Conservation (phyloP, 495 filamentous ascomycete species). For the Xylaria cubensis region DNA sequence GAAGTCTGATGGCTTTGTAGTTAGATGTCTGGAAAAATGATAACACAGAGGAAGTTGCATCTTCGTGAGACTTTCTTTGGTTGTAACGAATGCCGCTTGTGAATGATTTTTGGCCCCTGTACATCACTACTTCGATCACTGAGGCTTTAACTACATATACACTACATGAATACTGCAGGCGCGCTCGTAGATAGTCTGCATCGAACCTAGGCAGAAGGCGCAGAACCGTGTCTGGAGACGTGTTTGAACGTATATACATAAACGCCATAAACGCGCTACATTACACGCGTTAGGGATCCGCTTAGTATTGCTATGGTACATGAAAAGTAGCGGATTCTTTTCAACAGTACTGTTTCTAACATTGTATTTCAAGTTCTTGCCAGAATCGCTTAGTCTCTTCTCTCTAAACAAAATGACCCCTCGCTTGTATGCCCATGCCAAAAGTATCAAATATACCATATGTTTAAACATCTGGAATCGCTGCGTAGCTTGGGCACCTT, state of each 20-base stretch:
- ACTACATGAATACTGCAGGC: not conserved
- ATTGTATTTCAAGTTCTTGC: slow-evolving; percentile 1
- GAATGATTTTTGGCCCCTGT: not conserved
- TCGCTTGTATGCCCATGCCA: not conserved
- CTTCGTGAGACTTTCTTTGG: not conserved
- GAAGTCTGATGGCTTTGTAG: slow-evolving; percentile 1
- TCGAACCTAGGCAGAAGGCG: not conserved
- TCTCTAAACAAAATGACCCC: not conserved
- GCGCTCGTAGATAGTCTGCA: not conserved
- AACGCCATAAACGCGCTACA: not conserved
- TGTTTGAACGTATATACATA: not conserved
- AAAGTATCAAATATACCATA: not conserved
- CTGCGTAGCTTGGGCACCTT: not conserved
- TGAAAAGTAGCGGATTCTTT: slow-evolving; percentile 1
- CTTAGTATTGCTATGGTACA: slow-evolving; percentile 13
- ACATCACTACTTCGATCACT: not conserved
- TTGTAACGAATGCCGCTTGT: not conserved
- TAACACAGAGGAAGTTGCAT: slow-evolving; percentile 1
- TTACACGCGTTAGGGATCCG: not conserved
- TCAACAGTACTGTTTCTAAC: slow-evolving; percentile 2
- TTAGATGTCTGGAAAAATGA: not conserved
- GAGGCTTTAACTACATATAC: not conserved
- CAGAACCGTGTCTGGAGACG: not conserved
- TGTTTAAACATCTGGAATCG: not conserved
- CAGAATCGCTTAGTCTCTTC: not conserved